A percentile compares a stretch with the other conserved stretches of the same genome.
Evolutionary conservation across 805 yeast species (phyloP).

Genomic region (Saccharomycopsis schoenii): DNA sequence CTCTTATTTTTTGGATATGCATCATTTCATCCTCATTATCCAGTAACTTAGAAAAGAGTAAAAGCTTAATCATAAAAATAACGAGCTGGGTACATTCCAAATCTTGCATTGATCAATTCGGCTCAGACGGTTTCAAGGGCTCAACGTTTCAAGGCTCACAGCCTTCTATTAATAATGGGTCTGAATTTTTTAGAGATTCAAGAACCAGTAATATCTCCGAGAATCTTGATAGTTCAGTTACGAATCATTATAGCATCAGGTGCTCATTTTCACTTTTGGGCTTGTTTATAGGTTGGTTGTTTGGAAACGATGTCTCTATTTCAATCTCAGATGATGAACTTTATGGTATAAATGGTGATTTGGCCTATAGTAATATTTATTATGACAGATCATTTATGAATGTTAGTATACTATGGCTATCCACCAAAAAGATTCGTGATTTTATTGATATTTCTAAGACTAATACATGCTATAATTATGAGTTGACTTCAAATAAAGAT

Average conservation of each 20-base stretch:
- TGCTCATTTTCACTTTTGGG: not conserved
- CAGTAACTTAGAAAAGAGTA: not conserved
- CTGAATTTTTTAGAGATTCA: not conserved
- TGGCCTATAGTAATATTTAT: not conserved
- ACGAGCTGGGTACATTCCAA: not conserved
- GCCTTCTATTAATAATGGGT: not conserved
- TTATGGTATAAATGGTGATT: conserved; percentile 2
- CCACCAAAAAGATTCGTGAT: not conserved
- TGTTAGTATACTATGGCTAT: conserved; percentile 4
- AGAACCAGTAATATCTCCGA: not conserved
- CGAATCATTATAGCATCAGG: not conserved
- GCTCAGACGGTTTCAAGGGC: not conserved
- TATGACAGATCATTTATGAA: conserved; percentile 4
- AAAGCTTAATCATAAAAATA: not conserved
- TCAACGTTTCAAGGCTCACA: not conserved
- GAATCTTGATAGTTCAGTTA: not conserved
- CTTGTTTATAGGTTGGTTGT: conserved; percentile 4
- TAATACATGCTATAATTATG: not conserved
- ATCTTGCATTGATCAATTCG: not conserved
- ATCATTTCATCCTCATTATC: not conserved
- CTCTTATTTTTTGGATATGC: not conserved
- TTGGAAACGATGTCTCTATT: not conserved
- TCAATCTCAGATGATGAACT: not conserved
- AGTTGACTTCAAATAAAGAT: not conserved
- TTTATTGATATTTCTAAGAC: not conserved